Conservation (phyloP, 176 grass and related monocot genomes). For the Eleusine coracana region DNA sequence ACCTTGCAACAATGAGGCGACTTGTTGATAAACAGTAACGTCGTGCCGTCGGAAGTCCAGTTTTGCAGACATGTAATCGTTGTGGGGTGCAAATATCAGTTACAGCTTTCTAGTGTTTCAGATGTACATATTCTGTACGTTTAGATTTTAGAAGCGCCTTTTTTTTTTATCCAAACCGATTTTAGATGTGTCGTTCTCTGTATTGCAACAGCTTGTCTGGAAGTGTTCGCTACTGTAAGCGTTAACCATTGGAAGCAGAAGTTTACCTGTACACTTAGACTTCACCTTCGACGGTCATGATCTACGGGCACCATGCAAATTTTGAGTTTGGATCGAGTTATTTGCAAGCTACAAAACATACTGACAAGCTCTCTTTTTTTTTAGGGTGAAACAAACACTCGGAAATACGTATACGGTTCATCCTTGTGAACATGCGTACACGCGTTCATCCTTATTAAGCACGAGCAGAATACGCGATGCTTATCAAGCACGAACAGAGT, state of each 20-base stretch:
- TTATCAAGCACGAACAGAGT: too few species aligned
- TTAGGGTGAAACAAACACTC: too few species aligned
- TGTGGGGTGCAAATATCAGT: neutral
- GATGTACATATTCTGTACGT: slow-evolving; percentile 50
- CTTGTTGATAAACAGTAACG: neutral
- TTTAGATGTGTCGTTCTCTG: neutral
- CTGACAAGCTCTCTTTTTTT: too few species aligned
- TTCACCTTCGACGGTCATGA: neutral
- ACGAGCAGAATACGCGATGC: too few species aligned
- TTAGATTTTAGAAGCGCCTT: neutral
- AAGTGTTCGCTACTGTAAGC: neutral
- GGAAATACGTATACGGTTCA: too few species aligned
- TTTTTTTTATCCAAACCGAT: neutral
- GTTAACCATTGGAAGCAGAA: neutral
- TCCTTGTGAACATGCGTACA: too few species aligned
- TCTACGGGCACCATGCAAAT: too few species aligned
- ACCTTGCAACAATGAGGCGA: neutral
- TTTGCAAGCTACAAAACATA: too few species aligned
- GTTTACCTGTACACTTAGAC: neutral
- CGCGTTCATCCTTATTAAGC: too few species aligned
- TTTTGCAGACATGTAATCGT: slow-evolving; percentile 17
- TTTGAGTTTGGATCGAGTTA: too few species aligned
- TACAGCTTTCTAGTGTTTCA: neutral
- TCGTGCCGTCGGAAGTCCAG: neutral
- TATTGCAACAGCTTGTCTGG: neutral